Evolutionary conservation across 2,329 filamentous ascomycete species (phyloP).

Genomic region (Aspergillus luchuensis): DNA sequence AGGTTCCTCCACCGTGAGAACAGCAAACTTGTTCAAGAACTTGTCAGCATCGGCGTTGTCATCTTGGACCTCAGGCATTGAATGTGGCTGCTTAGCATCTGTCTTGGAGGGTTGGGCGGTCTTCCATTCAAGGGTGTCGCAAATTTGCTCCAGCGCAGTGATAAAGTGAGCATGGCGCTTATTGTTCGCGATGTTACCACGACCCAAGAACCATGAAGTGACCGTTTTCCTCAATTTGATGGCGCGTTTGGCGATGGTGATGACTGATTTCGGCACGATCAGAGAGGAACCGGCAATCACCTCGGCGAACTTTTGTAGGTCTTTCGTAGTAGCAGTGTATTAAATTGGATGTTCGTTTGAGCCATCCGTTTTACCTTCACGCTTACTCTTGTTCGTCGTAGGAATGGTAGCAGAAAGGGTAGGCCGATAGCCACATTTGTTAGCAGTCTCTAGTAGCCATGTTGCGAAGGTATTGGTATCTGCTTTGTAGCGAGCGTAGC

Average conservation of each 20-base stretch:
- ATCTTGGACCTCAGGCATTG: conserved; percentile 11
- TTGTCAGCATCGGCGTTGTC: conserved; percentile 15
- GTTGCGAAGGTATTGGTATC: conserved; percentile 33
- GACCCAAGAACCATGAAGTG: conserved; percentile 32
- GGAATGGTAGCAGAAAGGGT: conserved; percentile 13
- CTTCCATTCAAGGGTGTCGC: conserved; percentile 29
- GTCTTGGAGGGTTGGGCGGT: conserved; percentile 11
- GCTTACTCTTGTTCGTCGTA: conserved; percentile 11
- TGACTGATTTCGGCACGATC: conserved; percentile 23
- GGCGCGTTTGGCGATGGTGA: conserved; percentile 29
- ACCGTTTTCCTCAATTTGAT: conserved; percentile 31
- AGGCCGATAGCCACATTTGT: conserved; percentile 28
- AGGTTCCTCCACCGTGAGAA: conserved; percentile 31
- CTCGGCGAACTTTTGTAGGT: conserved; percentile 28
- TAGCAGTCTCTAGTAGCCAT: conserved; percentile 32
- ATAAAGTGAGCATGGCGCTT: conserved; percentile 31
- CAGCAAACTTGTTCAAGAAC: conserved; percentile 31
- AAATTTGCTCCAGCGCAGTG: conserved; percentile 28
- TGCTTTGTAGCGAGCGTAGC: conserved; percentile 30
- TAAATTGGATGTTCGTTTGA: conserved; percentile 21
- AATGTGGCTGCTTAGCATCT: conserved; percentile 17
- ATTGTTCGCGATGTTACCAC: conserved; percentile 24
- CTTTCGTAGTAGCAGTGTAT: conserved; percentile 25
- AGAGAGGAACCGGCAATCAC: conserved; percentile 27
- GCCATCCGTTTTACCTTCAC: conserved; percentile 17